A percentile compares a stretch with the other conserved stretches of the same genome.
Conservation (phyloP, 2,329 filamentous ascomycete genomes). For the Botryotinia globosa region DNA sequence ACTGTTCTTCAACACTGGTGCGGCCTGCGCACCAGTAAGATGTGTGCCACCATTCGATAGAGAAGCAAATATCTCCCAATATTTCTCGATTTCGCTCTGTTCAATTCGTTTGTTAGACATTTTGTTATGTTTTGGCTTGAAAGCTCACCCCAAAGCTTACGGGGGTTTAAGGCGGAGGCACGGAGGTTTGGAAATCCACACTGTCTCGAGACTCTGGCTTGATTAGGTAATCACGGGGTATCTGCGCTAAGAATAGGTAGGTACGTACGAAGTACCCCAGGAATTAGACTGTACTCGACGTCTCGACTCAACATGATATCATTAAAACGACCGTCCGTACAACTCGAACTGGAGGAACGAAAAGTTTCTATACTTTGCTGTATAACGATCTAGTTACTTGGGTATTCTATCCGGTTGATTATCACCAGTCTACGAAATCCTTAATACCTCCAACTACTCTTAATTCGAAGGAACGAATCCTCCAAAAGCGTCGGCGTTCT, state of each 20-base stretch:
- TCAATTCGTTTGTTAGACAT: slow-evolving; percentile 56
- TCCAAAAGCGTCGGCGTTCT: background rate
- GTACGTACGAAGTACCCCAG: background rate
- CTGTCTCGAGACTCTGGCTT: background rate
- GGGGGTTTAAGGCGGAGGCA: background rate
- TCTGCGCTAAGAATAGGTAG: background rate
- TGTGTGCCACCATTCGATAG: slow-evolving; percentile 62
- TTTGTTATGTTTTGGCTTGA: slow-evolving; percentile 19
- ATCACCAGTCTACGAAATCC: background rate
- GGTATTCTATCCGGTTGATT: background rate
- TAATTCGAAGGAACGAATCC: background rate
- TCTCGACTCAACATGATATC: background rate
- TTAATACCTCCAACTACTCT: background rate
- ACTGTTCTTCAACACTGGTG: slow-evolving; percentile 70
- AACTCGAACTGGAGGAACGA: background rate
- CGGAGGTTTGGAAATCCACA: background rate
- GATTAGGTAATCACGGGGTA: background rate
- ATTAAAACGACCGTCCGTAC: background rate
- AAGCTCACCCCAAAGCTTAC: slow-evolving; percentile 7
- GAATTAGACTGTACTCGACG: background rate
- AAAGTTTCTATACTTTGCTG: background rate
- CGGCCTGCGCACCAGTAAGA: slow-evolving; percentile 67
- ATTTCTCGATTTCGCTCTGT: slow-evolving; percentile 72
- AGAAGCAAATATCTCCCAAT: slow-evolving; percentile 76
- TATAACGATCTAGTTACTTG: background rate